These are phyloP conservation scores for Fusarium hainanense DNA, from an alignment of 2,329 filamentous ascomycete genomes.

Conservation along the genomic window DNA sequence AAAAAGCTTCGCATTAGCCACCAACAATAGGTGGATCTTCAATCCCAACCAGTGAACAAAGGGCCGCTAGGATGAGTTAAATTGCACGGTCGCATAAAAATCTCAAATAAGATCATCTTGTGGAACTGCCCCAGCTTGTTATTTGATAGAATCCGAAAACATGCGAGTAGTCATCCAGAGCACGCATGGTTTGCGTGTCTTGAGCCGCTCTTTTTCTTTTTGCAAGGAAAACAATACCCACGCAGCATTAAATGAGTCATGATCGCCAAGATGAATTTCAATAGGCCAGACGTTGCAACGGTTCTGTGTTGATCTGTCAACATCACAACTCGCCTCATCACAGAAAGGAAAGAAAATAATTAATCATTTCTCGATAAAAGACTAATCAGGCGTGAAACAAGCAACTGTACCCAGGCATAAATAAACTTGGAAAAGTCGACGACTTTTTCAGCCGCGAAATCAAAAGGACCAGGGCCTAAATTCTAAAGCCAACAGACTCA, in stretches of 20 bases:
- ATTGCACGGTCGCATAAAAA: conserved; percentile 35
- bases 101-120: conserved; percentile 37
- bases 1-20: conserved; percentile 22
- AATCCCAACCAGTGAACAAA: conserved; percentile 1
- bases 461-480: conserved; percentile 31
- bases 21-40: conserved; percentile 9
- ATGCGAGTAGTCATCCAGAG: conserved; percentile 2
- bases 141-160: conserved; percentile 36
- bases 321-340: conserved; percentile 8
- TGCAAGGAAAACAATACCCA: conserved; percentile 5
- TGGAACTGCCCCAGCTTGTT: conserved; percentile 37
- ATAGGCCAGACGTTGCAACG: conserved; percentile 7
- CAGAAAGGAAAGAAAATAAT: background rate
- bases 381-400: conserved; percentile 12
- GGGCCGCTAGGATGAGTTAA: conserved; percentile 18
- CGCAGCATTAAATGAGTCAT: conserved; percentile 1
- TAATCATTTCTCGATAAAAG: conserved; percentile 9
- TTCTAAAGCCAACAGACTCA: conserved; percentile 31
- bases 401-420: conserved; percentile 4
- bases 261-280: conserved; percentile 9
- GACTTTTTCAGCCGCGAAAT: conserved; percentile 30
- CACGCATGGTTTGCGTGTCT: background rate
- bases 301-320: background rate
- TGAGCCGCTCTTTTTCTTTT: background rate
- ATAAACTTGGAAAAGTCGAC: conserved; percentile 12